These are phyloP conservation scores for Singerocomus rubriflavus DNA, from an alignment of 1,284 basidiomycete genomes.

Conservation along the genomic window DNA sequence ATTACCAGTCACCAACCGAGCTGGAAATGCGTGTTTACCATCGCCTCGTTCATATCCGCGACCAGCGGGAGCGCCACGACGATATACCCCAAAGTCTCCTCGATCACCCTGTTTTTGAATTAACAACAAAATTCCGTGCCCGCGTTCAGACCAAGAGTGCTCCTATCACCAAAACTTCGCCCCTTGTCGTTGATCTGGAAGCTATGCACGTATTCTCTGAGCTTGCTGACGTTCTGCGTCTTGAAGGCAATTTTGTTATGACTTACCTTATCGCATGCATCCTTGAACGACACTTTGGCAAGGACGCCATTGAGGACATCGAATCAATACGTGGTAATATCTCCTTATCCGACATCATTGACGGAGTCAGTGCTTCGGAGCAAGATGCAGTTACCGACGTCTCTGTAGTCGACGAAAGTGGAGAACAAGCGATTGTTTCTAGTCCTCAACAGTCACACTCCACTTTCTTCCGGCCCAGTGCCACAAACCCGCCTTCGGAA, in stretches of 20 bases:
- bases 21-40: constrained; percentile 97
- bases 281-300: constrained; percentile 67
- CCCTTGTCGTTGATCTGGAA: constrained; percentile 56
- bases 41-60: constrained; percentile 86
- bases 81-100: constrained; percentile 75
- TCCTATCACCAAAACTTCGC: constrained; percentile 66
- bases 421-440: constrained; percentile 30
- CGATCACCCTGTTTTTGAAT: constrained; percentile 72
- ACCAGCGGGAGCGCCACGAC: constrained; percentile 78
- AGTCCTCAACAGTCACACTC: constrained; percentile 30
- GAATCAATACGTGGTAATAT: constrained; percentile 66
- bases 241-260: constrained; percentile 62
- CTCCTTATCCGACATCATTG: constrained; percentile 71
- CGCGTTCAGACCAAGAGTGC: constrained; percentile 80
- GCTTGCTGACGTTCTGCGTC: constrained; percentile 51
- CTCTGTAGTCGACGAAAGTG: constrained; percentile 23
- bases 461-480: constrained; percentile 8
- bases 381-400: constrained; percentile 29
- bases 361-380: constrained; percentile 42
- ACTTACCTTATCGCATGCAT: constrained; percentile 75
- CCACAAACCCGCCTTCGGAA: constrained; percentile 8
- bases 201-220: constrained; percentile 68
- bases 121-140: constrained; percentile 77
- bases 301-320: constrained; percentile 71
- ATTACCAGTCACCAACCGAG: constrained; percentile 74